phyloP scores from a whole-genome alignment of 2,329 filamentous ascomycete species.

The Coniosporium tulheliwenetii region DNA sequence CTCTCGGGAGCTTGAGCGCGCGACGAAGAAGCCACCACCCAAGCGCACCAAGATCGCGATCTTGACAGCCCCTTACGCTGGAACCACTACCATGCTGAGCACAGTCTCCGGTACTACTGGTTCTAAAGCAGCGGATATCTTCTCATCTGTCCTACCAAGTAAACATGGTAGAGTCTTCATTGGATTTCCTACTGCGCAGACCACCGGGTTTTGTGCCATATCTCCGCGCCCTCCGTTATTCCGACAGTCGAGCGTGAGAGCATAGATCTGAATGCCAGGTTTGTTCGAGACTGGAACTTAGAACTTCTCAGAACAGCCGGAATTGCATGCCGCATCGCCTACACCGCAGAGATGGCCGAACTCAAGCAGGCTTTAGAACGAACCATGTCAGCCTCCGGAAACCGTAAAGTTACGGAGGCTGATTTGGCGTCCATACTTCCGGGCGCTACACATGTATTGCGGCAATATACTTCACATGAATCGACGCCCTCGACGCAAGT shows the following conservation, averaged over 20 bases:
- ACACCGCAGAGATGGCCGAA: slow-evolving; percentile 71
- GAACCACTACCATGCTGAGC: slow-evolving; percentile 49
- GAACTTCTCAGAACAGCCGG: slow-evolving; percentile 86
- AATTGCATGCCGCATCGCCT: slow-evolving; percentile 77
- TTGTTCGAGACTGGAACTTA: slow-evolving; percentile 88
- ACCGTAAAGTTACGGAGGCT: slow-evolving; percentile 38
- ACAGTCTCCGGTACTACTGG: slow-evolving; percentile 30
- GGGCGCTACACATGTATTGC: slow-evolving; percentile 66
- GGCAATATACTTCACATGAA: slow-evolving; percentile 76
- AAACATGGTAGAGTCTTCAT: slow-evolving; percentile 92
- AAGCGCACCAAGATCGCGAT: slow-evolving; percentile 76
- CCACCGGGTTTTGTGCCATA: slow-evolving; percentile 87
- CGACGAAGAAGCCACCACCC: slow-evolving; percentile 92
- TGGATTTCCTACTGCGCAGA: slow-evolving; percentile 93
- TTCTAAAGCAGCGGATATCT: slow-evolving; percentile 57
- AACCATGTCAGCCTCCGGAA: slow-evolving; percentile 15
- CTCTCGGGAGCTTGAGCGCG: slow-evolving; percentile 75
- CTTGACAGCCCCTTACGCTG: slow-evolving; percentile 81
- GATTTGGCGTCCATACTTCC: slow-evolving; percentile 55
- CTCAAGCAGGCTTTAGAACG: slow-evolving; percentile 39
- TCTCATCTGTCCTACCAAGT: slow-evolving; percentile 75
- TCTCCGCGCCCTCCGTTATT: slow-evolving; percentile 91
- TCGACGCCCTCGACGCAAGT: slow-evolving; percentile 80
- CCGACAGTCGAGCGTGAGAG: slow-evolving; percentile 94
- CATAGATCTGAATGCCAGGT: slow-evolving; percentile 89